Percentiles rank a stretch among this genome's conserved stretches.
Evolutionary conservation across 2,329 filamentous ascomycete species (phyloP).

Genomic region (Cladosporium sp.): DNA sequence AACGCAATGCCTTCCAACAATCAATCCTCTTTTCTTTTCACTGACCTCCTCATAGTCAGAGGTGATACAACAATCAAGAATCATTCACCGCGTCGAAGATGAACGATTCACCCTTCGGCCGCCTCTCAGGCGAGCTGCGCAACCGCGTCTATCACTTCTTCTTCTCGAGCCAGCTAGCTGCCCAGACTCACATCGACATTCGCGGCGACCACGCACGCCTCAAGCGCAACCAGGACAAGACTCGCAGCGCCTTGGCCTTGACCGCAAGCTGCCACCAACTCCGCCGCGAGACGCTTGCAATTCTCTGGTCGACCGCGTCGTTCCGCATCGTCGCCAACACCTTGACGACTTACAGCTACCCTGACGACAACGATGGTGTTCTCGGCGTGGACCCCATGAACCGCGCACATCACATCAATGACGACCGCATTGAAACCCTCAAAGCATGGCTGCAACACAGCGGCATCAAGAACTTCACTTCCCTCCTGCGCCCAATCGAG

Average conservation of each 20-base stretch:
- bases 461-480: neutral
- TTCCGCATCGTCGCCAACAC: slow-evolving; percentile 3
- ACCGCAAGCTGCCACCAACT: neutral
- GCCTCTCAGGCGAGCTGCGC: slow-evolving; percentile 11
- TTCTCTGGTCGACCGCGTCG: slow-evolving; percentile 4
- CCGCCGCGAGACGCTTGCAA: slow-evolving; percentile 1
- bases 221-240: neutral
- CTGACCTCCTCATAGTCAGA: neutral
- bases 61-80: neutral
- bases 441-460: neutral
- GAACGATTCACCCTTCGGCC: slow-evolving; percentile 6
- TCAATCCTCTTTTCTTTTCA: neutral
- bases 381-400: neutral
- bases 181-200: slow-evolving; percentile 2
- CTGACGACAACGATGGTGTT: neutral
- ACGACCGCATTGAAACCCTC: neutral
- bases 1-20: neutral
- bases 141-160: slow-evolving; percentile 11
- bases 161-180: neutral
- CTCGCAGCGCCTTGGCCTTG: slow-evolving; percentile 5
- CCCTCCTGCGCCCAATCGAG: neutral
- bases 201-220: neutral
- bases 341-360: neutral
- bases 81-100: neutral
- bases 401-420: neutral